These are phyloP conservation scores for Lentinula detonsa DNA, from an alignment of 768 basidiomycete genomes.

Conservation along the genomic window DNA sequence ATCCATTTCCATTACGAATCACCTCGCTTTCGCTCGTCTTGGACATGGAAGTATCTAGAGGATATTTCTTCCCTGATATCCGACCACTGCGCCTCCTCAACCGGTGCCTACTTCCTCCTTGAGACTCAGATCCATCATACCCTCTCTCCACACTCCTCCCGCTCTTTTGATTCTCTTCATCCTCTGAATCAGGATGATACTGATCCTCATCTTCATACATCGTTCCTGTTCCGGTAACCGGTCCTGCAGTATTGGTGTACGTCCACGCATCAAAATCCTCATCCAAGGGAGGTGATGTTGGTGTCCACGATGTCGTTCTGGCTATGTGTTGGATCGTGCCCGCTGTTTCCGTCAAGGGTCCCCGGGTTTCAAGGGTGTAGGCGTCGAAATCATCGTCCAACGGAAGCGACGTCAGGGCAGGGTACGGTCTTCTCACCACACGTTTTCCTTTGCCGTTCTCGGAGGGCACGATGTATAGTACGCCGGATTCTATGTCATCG, in stretches of 20 bases:
- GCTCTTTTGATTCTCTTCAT: neutral
- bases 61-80: neutral
- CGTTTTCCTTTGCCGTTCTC: slow-evolving; percentile 29
- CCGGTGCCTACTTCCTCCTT: neutral
- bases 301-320: slow-evolving; percentile 9
- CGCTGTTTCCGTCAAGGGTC: neutral
- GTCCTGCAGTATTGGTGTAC: slow-evolving; percentile 10
- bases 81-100: neutral
- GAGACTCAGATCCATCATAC: neutral
- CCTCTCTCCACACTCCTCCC: neutral
- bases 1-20: neutral
- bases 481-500: slow-evolving; percentile 23
- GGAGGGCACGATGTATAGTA: slow-evolving; percentile 34
- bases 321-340: neutral
- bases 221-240: neutral
- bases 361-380: slow-evolving; percentile 19
- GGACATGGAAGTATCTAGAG: neutral
- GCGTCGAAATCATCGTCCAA: slow-evolving; percentile 37
- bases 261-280: slow-evolving; percentile 34
- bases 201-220: slow-evolving; percentile 1
- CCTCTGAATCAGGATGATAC: neutral
- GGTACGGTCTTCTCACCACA: slow-evolving; percentile 28
- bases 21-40: neutral
- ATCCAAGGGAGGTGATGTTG: slow-evolving; percentile 24
- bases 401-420: slow-evolving; percentile 32